Evolutionary conservation across 352 stramenopile genomes (phyloP), one percentile per base, ranked within the genome.

Genomic region (Blastocystis sp.): DNA sequence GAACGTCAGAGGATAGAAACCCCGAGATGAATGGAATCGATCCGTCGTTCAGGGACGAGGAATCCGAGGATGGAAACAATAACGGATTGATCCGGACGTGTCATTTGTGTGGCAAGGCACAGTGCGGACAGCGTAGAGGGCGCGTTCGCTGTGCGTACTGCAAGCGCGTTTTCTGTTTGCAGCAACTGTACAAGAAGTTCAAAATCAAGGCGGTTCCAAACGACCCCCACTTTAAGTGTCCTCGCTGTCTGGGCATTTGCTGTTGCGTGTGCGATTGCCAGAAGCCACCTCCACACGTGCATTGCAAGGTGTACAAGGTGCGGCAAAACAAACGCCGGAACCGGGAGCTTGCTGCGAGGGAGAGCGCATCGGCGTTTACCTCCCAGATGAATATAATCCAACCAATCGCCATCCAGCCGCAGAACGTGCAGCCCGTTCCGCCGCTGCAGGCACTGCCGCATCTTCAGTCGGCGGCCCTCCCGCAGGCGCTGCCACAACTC

Each of bases 281-380:
- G 57, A 88, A 79, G 45, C 57, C 60, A 19, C 78, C 78, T 65
- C 78, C 78, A 19, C 78, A 88, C 45, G 78, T 88, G 34, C 78
- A 88, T 19, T 88, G 78, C 68, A 88, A 88, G 57, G 78, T 88
- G 38, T 88, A 78, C n/a, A 88, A 88, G 17, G 78, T 88, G 9
- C 78, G 78, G 4, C 64, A 88, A 54, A 88, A 74, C 54, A 88
- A 88, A 28, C 61, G 78, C 42, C 28, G 34, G 17, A 84, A 68
- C 61, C 74, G 74, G 11, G 74, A 84, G 66, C 45, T 66, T 42
- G 74, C 74, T 57, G 45, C 57, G 54, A 54, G 34, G 24, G 71
- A 81, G 52, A 65, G 21, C 65, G 34, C 54, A 17, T 57, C 48
- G 14, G 6, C 14, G 6, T 57, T 17, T 57, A 57, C 48, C 14